Evolutionary conservation across 495 filamentous ascomycete species (phyloP), one percentile per base, ranked within the genome.

Genomic region (Neohortaea acidophila): DNA sequence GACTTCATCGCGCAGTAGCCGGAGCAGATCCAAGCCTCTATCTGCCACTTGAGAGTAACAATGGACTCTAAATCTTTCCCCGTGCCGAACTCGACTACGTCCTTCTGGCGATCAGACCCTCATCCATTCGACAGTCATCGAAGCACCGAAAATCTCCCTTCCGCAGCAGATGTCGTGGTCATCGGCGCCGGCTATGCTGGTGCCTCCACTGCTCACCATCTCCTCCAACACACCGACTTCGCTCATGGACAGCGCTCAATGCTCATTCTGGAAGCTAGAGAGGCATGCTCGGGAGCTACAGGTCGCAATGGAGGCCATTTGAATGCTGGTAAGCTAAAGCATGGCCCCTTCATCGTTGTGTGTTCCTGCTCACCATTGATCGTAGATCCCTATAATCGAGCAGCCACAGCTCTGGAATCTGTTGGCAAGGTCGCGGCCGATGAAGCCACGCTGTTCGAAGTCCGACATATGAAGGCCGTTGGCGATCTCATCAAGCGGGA

Each of bases 161-260:
- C 32, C 15, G 15, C 19, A 5, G 32, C 19, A 15, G 32, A 34
- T 21, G 15, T 34, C 19, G 32, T 34, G 10, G 21, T 34, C 19
- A 21, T 34, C 19, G 32, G 32, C 14, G 32, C 32, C 7, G 32
- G 32, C 4, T 34, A 34, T 21, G 15, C 32, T 4, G 32, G 32
- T 3, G 32, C 32, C 19, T 34, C 32, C 4, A 7, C 21, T 5
- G 32, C 32, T 20, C 17, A 34, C 32, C 32, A 34, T 13, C 10
- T 34, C 3, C 32, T 34, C 13, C 8, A 19, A 6, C 4, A 20
- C 11, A 4, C 14, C 11, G 6, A 6, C 15, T 4, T 20, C 5
- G 7, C 7, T 13, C 3, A 8, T 6, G 3, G 11, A 4, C 19
- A 21, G 13, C 32, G 10, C 9, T 34, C 32, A 4, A 34, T 34